Base-by-base conservation (phyloP, 1,139 yeast genomes). In the Tardiomyces digboiensis region DNA sequence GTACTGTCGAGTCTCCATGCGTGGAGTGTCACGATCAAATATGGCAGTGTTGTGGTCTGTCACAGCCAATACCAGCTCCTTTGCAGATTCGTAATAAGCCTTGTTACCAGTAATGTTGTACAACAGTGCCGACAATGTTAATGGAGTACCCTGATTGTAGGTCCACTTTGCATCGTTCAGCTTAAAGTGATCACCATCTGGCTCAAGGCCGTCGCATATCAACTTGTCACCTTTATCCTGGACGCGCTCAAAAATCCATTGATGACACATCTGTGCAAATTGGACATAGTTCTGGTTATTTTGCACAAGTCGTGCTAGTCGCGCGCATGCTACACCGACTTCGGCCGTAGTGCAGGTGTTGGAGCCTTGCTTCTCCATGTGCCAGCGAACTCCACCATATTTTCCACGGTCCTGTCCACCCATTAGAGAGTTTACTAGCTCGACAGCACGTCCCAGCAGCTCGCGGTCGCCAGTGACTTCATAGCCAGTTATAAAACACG, bases 281-380 rank as follows among this genome's bases (percentile, higher is more conserved):
- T 72, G 70, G 46, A 76, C 58, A 54, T 75, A 76, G 18, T 56
- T 52, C 39, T 64, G 53, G 7, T 68, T 12, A 51, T 75, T 78
- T 42, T 66, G 59, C 39, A 78, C 67, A 54, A 71, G 74, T 53
- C 70, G 70, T 19, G 82, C 74, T 46, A 80, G 61, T 53, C 82
- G 77, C 52, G 80, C 67, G 48, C 81, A 76, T 6, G 82, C 81
- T 53, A 78, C 68, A 3, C 86, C 87, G n/a, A 75, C 75, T 59
- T 81, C 87, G 2, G 82, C 80, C 1, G 85, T 81, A 22, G 86
- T 78, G 56, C 83, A 79, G 13, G 87, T 69, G 53, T 79, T 78
- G 53, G 80, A 68, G 49, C 80, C 82, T 23, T 71, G 63, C 59
- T 78, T 78, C 41, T 68, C 66, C 13, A 80, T 65, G 57, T 82